Evolutionary conservation across 768 basidiomycete species (phyloP).

Genomic region (Termitomyces sp.): DNA sequence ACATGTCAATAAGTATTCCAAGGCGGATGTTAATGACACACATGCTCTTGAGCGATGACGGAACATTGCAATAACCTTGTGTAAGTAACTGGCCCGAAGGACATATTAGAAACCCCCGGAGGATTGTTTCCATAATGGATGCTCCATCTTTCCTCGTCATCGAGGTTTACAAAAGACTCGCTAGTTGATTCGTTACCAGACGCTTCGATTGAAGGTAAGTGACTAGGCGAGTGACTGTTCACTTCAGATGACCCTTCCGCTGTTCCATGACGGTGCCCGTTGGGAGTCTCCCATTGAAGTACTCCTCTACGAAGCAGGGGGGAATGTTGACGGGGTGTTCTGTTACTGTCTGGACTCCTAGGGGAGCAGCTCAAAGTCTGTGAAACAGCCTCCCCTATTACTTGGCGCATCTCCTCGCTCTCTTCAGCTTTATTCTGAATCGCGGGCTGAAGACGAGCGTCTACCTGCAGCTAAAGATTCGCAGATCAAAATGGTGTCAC

Average conservation of each 20-base stretch:
- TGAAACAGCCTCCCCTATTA: slow-evolving; percentile 17
- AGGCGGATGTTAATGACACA: not conserved
- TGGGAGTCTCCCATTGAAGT: too few relatives aligned
- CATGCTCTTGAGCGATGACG: slow-evolving; percentile 2
- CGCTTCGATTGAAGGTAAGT: slow-evolving; percentile 1
- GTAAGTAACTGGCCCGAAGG: slow-evolving; percentile 23
- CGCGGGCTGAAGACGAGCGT: not conserved
- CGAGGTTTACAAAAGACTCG: slow-evolving; percentile 1
- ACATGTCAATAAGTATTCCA: not conserved
- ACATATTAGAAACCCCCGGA: slow-evolving; percentile 27
- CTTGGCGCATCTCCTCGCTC: slow-evolving; percentile 20
- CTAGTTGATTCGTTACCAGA: slow-evolving; percentile 3
- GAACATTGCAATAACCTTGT: slow-evolving; percentile 4
- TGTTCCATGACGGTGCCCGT: not conserved
- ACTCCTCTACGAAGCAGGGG: not conserved
- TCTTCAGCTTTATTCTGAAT: slow-evolving; percentile 6
- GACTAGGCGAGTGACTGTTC: not conserved
- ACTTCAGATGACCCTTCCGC: not conserved
- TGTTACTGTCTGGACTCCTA: slow-evolving; percentile 14
- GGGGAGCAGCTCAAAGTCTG: slow-evolving; percentile 4
- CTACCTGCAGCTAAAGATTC: slow-evolving; percentile 8
- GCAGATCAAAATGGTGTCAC: slow-evolving; percentile 2
- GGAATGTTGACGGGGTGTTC: slow-evolving; percentile 16
- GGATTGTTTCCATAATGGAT: slow-evolving; percentile 33
- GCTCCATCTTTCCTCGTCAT: slow-evolving; percentile 24